A percentile compares a stretch with the other conserved stretches of the same genome.
Evolutionary conservation across 345 rosid genomes (phyloP).

Genomic region (Combretum micranthum): DNA sequence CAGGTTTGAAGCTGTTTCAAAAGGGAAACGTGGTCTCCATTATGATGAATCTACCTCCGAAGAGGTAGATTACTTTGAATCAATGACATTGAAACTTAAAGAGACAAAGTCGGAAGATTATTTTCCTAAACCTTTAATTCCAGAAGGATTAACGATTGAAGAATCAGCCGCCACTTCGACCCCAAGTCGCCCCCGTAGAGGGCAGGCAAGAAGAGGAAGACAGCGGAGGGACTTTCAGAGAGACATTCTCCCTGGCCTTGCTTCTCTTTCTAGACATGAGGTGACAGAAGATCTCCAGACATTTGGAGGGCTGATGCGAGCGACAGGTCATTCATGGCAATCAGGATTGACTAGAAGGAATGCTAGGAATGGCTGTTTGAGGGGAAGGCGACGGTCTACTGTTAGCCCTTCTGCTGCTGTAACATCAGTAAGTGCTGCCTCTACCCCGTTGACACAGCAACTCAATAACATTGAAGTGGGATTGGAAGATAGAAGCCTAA

Average conservation of each 20-base stretch:
- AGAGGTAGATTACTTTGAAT: constrained; percentile 72
- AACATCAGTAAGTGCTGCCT: constrained; percentile 28
- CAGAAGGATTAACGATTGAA: constrained; percentile 48
- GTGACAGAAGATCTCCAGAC: constrained; percentile 93
- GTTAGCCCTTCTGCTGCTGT: constrained; percentile 36
- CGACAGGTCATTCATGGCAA: constrained; percentile 69
- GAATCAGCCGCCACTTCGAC: constrained; percentile 34
- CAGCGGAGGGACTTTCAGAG: constrained; percentile 96
- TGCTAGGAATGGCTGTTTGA: constrained; percentile 57
- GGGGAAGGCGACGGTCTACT: constrained; percentile 63
- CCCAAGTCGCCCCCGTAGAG: constrained; percentile 57
- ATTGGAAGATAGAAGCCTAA: constrained; percentile 70
- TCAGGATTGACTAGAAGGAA: constrained; percentile 70
- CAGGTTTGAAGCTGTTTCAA: constrained; percentile 29
- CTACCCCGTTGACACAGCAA: constrained; percentile 49
- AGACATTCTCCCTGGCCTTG: constrained; percentile 95
- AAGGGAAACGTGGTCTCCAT: constrained; percentile 22
- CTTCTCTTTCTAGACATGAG: constrained; percentile 82
- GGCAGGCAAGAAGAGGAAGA: constrained; percentile 90
- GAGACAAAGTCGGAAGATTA: constrained; percentile 71
- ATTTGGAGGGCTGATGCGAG: constrained; percentile 84
- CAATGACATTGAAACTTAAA: constrained; percentile 58
- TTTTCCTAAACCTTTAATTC: constrained; percentile 74
- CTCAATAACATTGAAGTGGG: constrained; percentile 50
- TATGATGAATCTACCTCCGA: constrained; percentile 37